Evolutionary conservation across 768 basidiomycete species (phyloP).

Genomic region (Pisolithus marmoratus): DNA sequence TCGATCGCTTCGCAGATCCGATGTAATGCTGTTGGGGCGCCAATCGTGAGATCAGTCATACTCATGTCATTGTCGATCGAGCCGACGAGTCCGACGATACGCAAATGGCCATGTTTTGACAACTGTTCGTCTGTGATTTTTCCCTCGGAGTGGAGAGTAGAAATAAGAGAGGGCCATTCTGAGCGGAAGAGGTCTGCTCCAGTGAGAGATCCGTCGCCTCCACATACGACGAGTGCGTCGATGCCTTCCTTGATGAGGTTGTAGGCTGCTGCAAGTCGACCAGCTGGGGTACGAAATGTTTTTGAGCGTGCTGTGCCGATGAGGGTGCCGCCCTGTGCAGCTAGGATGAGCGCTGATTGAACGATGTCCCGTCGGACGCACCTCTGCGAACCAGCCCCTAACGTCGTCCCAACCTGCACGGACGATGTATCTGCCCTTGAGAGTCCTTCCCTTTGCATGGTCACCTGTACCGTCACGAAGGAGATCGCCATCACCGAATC

Average conservation of each 20-base stretch:
- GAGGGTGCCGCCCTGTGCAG: conserved; percentile 78
- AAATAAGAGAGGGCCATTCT: conserved; percentile 89
- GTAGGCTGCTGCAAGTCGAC: conserved; percentile 79
- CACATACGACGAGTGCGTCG: conserved; percentile 94
- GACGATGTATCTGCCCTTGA: conserved; percentile 91
- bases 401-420: conserved; percentile 99
- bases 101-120: conserved; percentile 72
- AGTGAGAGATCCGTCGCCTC: conserved; percentile 94
- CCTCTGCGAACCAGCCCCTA: conserved; percentile 89
- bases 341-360: too few species aligned
- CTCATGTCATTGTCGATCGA: conserved; percentile 99
- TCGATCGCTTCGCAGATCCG: conserved; percentile 98
- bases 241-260: conserved; percentile 97
- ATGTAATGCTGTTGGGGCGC: conserved; percentile 91
- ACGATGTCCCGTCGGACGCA: conserved; percentile 27
- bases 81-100: conserved; percentile 97
- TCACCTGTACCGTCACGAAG: conserved; percentile 81
- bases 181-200: conserved; percentile 91
- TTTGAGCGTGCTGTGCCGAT: conserved; percentile 90
- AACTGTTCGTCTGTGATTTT: conserved; percentile 73
- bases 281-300: conserved; percentile 81
- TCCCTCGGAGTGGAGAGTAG: conserved; percentile 61
- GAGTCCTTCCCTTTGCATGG: conserved; percentile 53
- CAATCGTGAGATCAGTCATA: conserved; percentile 95
- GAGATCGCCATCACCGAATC: conserved; percentile 76